Conservation (phyloP, 345 rosid species). For the Abelmoschus esculentus region DNA sequence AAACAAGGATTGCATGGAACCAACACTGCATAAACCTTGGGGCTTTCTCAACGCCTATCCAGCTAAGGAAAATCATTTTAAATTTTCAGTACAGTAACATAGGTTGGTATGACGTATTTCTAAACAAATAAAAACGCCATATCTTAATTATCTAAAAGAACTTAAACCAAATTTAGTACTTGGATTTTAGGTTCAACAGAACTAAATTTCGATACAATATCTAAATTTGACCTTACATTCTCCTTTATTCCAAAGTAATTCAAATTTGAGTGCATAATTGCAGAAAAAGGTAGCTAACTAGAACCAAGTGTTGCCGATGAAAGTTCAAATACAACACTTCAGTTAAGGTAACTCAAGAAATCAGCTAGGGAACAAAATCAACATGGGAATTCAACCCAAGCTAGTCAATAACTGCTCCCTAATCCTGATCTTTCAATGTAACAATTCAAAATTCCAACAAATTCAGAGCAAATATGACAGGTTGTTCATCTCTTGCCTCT, state of each 20-base stretch:
- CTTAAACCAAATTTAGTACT: no score
- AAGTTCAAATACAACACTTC: background rate
- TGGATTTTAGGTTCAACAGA: background rate
- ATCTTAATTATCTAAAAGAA: no score
- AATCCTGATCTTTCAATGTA: background rate
- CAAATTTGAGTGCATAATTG: conserved; percentile 20
- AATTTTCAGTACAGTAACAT: no score
- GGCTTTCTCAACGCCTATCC: no score
- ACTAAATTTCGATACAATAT: background rate
- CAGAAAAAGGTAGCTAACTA: no score
- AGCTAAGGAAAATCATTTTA: no score
- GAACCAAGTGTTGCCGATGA: background rate
- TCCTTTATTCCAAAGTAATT: background rate
- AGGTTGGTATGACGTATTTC: no score
- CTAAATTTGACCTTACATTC: background rate
- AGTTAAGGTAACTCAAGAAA: background rate
- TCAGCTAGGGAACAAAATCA: background rate
- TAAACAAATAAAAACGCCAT: background rate
- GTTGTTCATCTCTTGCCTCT: background rate
- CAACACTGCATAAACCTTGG: no score
- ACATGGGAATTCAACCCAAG: background rate
- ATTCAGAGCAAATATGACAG: background rate
- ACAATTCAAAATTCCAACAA: background rate
- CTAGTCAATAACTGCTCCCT: background rate
- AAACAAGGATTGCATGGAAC: no score